These are phyloP conservation scores for Tolypocladium tundrense DNA, from an alignment of 2,329 filamentous ascomycete genomes.

Conservation along the genomic window DNA sequence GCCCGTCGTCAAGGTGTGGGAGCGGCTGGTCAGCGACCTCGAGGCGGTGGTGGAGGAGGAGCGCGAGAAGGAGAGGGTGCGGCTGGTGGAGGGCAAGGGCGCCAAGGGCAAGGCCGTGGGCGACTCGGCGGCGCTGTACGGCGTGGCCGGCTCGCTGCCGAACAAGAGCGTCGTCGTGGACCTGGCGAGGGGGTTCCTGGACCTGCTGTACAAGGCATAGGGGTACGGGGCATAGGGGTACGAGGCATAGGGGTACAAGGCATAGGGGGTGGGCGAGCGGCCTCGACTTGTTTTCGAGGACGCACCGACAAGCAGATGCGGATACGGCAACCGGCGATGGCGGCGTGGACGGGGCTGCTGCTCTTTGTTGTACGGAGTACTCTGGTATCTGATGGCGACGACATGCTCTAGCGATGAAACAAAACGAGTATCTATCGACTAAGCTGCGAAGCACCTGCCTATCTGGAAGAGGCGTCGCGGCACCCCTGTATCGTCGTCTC, in stretches of 20 bases:
- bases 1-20: conserved; percentile 72
- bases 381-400: background rate
- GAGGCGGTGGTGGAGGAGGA: conserved; percentile 59
- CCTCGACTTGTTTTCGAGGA: background rate
- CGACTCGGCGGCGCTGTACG: conserved; percentile 82
- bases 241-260: conserved; percentile 52
- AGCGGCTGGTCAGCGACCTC: conserved; percentile 66
- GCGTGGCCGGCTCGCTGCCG: conserved; percentile 86
- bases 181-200: conserved; percentile 81
- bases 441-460: no score
- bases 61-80: conserved; percentile 69
- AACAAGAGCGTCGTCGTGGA: conserved; percentile 94
- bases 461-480: background rate
- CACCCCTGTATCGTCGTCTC: background rate
- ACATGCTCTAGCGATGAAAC: background rate
- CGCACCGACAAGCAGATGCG: background rate
- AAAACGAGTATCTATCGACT: background rate
- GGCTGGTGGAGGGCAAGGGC: conserved; percentile 58
- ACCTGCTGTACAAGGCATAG: conserved; percentile 83
- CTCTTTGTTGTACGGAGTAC: background rate
- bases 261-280: conserved; percentile 32
- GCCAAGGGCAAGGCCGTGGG: conserved; percentile 58
- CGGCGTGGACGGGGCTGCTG: background rate
- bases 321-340: background rate
- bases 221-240: background rate